These are phyloP conservation scores for Isoetes taiwanensis DNA, from an alignment of 75 land plant species.

Conservation along the genomic window DNA sequence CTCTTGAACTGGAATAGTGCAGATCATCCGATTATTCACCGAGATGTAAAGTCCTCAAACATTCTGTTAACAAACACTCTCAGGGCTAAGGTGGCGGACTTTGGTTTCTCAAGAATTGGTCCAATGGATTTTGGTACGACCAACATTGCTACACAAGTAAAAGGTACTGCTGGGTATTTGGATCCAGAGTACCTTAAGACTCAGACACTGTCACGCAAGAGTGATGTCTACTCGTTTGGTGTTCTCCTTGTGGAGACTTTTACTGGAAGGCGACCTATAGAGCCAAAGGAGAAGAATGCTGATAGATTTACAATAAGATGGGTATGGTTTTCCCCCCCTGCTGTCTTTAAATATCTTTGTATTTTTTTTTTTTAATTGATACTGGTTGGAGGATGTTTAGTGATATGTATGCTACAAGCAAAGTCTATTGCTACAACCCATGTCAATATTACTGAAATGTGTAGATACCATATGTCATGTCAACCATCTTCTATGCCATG, in stretches of 20 bases:
- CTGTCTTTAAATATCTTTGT: too few species aligned
- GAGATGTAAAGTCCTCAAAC: slow-evolving; percentile 1
- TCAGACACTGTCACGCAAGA: neutral
- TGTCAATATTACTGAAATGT: too few species aligned
- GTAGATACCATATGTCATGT: too few species aligned
- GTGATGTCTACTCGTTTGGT: slow-evolving; percentile 4
- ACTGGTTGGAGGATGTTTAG: too few species aligned
- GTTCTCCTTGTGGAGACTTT: neutral
- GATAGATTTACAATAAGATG: too few species aligned
- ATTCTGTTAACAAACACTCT: neutral
- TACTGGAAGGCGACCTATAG: neutral
- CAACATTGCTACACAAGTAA: neutral
- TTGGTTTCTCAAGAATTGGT: neutral
- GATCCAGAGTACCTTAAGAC: slow-evolving; percentile 1
- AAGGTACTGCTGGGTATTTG: slow-evolving; percentile 4
- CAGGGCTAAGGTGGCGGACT: neutral
- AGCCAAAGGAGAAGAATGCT: too few species aligned
- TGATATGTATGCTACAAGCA: too few species aligned
- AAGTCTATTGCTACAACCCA: too few species aligned
- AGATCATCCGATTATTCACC: slow-evolving; percentile 4
- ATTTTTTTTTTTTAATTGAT: too few species aligned
- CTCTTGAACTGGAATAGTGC: too few species aligned
- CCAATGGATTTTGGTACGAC: neutral
- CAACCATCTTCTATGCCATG: too few species aligned
- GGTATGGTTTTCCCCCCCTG: too few species aligned